Evolutionary conservation across 768 basidiomycete genomes (phyloP).

Genomic region (Hysterangium stoloniferum): DNA sequence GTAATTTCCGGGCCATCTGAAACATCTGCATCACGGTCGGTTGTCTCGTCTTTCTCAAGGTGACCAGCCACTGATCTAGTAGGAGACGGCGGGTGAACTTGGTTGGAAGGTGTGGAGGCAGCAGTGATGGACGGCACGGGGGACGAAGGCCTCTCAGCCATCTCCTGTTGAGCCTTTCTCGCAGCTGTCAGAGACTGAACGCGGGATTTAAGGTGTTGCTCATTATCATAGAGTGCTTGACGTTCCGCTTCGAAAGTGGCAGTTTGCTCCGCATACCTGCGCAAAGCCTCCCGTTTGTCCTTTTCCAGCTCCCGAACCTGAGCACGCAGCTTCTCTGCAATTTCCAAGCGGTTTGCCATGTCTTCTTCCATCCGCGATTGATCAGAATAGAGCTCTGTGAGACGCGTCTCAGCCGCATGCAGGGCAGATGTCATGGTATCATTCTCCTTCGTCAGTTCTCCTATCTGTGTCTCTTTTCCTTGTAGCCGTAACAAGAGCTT

Average conservation of each 20-base stretch:
- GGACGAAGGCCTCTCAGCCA: constrained; percentile 24
- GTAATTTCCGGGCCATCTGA: constrained; percentile 85
- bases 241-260: constrained; percentile 86
- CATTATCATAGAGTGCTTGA: constrained; percentile 87
- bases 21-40: constrained; percentile 55
- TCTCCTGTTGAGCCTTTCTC: constrained; percentile 37
- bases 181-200: constrained; percentile 72
- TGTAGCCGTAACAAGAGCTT: constrained; percentile 74
- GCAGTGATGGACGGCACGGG: constrained; percentile 11
- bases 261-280: constrained; percentile 88
- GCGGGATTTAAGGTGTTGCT: constrained; percentile 87
- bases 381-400: constrained; percentile 75
- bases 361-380: constrained; percentile 78
- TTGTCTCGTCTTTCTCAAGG: constrained; percentile 25
- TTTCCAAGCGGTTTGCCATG: constrained; percentile 72
- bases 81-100: constrained; percentile 17
- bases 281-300: constrained; percentile 75
- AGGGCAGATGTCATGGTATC: constrained; percentile 55
- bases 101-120: constrained; percentile 12
- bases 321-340: constrained; percentile 70
- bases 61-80: constrained; percentile 14
- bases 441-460: constrained; percentile 55
- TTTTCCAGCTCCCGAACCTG: constrained; percentile 84
- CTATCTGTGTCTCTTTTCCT: constrained; percentile 67
- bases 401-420: constrained; percentile 58